Evolutionary conservation across 2,329 filamentous ascomycete species (phyloP), one percentile per base, ranked within the genome.

Genomic region (Elsinoe ampelina): DNA sequence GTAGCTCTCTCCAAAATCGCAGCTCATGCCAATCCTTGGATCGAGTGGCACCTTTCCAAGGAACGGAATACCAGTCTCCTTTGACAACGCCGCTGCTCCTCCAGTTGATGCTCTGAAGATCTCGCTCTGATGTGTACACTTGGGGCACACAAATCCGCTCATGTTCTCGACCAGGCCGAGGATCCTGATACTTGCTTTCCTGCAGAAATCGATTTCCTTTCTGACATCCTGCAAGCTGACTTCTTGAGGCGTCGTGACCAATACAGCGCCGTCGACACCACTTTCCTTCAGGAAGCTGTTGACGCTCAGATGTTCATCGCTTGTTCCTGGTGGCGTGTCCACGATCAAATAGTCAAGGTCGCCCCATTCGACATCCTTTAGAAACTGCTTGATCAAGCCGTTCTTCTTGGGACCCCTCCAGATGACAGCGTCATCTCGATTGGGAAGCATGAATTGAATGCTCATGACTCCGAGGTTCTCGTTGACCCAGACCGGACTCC

Each of bases 321-420:
- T 90, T 1, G 93, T 98, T 15, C 93, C 93, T 0, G 93, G 93
- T 1, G 95, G 93, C 1, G 93, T 98, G 70, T 98, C 93, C 10
- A 97, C 89, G 54, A 98, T 79, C 58, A 98, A 69, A 63, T 92
- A 95, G 67, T 98, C 93, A 71, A 97, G 76, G 59, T 95, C 87
- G 8, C 93, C 93, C 93, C 95, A 98, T 68, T 95, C 89, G 5
- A 98, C 93, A 67, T 98, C 95, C 75, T 95, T 96, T 54, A 98
- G 74, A 65, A 98, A 98, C 70, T 95, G 88, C 76, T 98, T 98
- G 68, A 98, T 97, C 58, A 98, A 74, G 0, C 93, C 93, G 66
- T 97, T 98, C 80, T 98, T 98, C 80, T 98, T 98, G 2, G 93
- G 87, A 0, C 93, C 93, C 52, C 93, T 82, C 93, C 93, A 98